A percentile compares a stretch with the other conserved stretches of the same genome.
Conservation (phyloP, 371 early-diverging fungal genomes). For the Mortierella sp. region DNA sequence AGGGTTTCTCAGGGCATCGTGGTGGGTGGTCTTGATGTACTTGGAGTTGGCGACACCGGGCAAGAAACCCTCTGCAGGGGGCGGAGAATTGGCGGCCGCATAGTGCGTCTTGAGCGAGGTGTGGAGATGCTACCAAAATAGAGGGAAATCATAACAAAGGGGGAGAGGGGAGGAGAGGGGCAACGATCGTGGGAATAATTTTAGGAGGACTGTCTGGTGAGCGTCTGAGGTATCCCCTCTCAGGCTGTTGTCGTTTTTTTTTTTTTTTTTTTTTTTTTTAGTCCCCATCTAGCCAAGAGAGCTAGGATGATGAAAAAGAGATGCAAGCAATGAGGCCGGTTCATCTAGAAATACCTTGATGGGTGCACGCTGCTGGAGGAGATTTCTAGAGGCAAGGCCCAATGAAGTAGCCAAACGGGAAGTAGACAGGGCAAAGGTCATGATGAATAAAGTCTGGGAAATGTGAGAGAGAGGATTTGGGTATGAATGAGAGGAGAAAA, state of each 20-base stretch:
- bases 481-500: slow-evolving; percentile 5
- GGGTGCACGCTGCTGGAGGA: slow-evolving; percentile 24
- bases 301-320: too few species aligned
- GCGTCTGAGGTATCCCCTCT: neutral
- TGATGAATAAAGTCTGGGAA: slow-evolving; percentile 12
- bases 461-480: neutral
- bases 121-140: slow-evolving; percentile 39
- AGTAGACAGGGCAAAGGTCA: slow-evolving; percentile 19
- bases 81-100: slow-evolving; percentile 55
- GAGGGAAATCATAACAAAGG: neutral
- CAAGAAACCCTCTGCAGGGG: slow-evolving; percentile 84
- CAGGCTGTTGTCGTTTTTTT: too few species aligned
- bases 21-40: slow-evolving; percentile 74
- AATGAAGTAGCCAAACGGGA: slow-evolving; percentile 31
- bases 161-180: slow-evolving; percentile 5
- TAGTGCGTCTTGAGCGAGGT: slow-evolving; percentile 32
- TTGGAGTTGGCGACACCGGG: slow-evolving; percentile 82
- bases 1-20: slow-evolving; percentile 79
- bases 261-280: too few species aligned
- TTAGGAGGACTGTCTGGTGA: neutral
- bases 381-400: slow-evolving; percentile 23
- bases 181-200: neutral
- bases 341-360: slow-evolving; percentile 27
- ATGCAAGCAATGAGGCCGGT: too few species aligned
- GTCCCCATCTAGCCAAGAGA: too few species aligned